Evolutionary conservation across 768 basidiomycete species (phyloP).

Genomic region (Mrakia frigida): DNA sequence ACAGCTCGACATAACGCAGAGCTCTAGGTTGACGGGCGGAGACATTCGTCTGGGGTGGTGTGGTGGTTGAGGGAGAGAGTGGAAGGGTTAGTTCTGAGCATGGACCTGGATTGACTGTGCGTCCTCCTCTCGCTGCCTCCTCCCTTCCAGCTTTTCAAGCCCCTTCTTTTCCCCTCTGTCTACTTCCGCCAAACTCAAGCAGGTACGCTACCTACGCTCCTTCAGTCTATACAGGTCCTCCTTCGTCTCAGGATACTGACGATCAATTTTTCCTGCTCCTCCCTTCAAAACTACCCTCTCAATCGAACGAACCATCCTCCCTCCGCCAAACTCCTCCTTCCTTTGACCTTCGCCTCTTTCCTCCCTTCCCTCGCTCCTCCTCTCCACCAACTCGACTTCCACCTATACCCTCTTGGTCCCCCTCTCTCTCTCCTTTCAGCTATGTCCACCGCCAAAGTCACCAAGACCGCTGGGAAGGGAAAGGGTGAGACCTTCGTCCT

Average conservation of each 20-base stretch:
- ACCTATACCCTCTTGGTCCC: neutral
- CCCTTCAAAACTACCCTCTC: neutral
- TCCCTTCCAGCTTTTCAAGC: too few relatives aligned
- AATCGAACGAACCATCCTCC: neutral
- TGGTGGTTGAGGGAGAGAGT: too few relatives aligned
- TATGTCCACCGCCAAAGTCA: constrained; percentile 14
- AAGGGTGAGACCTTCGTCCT: constrained; percentile 16
- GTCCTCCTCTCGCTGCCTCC: too few relatives aligned
- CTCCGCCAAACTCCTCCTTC: neutral
- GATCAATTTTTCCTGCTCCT: neutral
- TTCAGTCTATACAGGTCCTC: neutral
- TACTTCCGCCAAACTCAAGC: neutral
- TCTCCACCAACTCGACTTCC: neutral
- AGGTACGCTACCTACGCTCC: neutral
- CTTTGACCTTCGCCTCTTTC: constrained; percentile 1
- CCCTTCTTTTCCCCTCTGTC: too few relatives aligned
- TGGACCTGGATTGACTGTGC: too few relatives aligned
- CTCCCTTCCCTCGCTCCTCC: neutral
- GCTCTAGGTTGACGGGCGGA: too few relatives aligned
- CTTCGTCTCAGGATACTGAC: neutral
- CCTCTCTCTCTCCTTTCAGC: neutral
- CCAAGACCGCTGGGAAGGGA: constrained; percentile 4
- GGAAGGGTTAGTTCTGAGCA: too few relatives aligned
- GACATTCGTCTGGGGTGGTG: too few relatives aligned
- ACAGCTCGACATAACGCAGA: too few relatives aligned